A percentile compares a stretch with the other conserved stretches of the same genome.
phyloP scores from a whole-genome alignment of 148 eudicot genomes.

The Dysphania ambrosioides region DNA sequence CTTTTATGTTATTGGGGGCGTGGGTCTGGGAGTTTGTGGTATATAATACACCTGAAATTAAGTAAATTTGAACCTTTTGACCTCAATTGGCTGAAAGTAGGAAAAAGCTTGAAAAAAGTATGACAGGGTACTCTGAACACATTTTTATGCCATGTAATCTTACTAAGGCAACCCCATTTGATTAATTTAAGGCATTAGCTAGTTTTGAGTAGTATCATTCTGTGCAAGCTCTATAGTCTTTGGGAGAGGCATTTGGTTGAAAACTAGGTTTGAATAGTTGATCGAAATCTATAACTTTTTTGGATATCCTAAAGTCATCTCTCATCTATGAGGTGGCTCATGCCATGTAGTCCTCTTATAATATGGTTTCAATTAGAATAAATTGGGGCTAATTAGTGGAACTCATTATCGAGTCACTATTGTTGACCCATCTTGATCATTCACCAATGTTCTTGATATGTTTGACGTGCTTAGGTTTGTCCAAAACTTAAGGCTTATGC shows the following conservation, averaged over 20 bases:
- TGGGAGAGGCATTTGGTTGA: neutral
- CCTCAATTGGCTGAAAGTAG: neutral
- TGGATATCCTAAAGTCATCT: neutral
- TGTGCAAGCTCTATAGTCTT: too few relatives aligned
- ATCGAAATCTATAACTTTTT: neutral
- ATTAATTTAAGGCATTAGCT: neutral
- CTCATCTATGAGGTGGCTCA: neutral
- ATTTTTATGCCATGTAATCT: too few relatives aligned
- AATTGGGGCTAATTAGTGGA: neutral
- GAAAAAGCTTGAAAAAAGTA: neutral
- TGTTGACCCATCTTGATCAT: neutral
- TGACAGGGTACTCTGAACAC: too few relatives aligned
- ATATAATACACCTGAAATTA: neutral
- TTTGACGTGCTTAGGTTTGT: too few relatives aligned
- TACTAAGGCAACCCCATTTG: neutral
- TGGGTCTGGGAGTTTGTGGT: neutral
- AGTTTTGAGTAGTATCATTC: too few relatives aligned
- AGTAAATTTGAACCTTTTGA: neutral
- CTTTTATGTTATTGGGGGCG: neutral
- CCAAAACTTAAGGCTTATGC: too few relatives aligned
- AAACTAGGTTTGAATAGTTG: neutral
- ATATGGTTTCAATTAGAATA: neutral
- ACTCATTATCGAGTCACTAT: too few relatives aligned
- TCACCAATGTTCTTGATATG: too few relatives aligned
- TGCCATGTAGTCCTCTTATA: neutral